Evolutionary conservation across 2,329 filamentous ascomycete genomes (phyloP), one percentile per base, ranked within the genome.

Genomic region (Paraconiothyrium sp.): DNA sequence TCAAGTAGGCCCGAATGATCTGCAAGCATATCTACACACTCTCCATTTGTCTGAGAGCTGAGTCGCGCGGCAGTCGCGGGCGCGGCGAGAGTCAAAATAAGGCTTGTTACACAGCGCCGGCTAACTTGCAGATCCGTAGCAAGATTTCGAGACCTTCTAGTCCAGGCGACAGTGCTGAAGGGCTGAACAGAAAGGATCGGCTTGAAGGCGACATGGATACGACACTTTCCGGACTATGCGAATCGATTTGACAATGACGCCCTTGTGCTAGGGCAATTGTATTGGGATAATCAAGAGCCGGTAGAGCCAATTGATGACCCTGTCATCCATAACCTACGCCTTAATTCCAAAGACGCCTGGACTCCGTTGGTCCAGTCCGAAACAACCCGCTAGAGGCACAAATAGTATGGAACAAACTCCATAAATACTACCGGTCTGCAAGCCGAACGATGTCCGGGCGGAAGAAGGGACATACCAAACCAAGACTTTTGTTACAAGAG

Each of bases 381-480:
- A 27, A 54, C 52, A 48, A 13, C 47, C 39, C 6, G 34, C 39
- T 47, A 10, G 22, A 43, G 48, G 39, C 49, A 50, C 24, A 50
- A 22, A 37, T 13, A 39, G 22, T 2, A n/a, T 34, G 44, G 39
- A 37, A 32, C 14, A 27, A 44, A 43, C 49, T 50, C 54, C 34
- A 14, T 61, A 35, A 24, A 44, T 24, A 8, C 41, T 35, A 20
- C 16, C 32, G 13, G 41, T 58, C 11, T 11, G 24, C 27, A 4
- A 20, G 41, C 54, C 48, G 22, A 52, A 34, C 30, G 41, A 39
- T 46, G 24, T 44, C n/a, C 37, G 30, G 11, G 5, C 20, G 22
- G 30, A 34, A 41, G 56, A 56, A 57, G 58, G 56, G 54, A 57
- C 39, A 9, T 47, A 60, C 39, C 11, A 57, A 52, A 57, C 7